A percentile compares a stretch with the other conserved stretches of the same genome.
Evolutionary conservation across 2,329 filamentous ascomycete genomes (phyloP).

Genomic region (Cladosporium velox): DNA sequence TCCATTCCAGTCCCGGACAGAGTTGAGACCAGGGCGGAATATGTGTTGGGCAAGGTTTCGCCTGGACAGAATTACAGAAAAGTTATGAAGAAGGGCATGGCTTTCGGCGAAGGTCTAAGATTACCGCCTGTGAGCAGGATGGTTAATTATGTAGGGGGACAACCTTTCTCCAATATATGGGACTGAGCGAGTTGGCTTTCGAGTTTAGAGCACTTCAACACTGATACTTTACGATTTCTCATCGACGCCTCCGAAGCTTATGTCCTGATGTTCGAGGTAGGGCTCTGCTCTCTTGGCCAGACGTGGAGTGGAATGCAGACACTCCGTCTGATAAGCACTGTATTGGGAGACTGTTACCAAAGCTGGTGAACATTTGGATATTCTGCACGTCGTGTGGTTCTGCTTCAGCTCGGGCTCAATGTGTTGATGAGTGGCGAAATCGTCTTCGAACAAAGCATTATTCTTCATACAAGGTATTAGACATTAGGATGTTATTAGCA

Average conservation of each 20-base stretch:
- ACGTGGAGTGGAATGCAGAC: no score
- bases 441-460: background rate
- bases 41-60: constrained; percentile 57
- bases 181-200: background rate
- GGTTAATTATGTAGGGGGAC: constrained; percentile 53
- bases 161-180: constrained; percentile 52
- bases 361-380: no score
- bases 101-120: constrained; percentile 49
- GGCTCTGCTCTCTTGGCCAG: no score
- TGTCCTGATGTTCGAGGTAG: no score
- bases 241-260: background rate
- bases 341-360: no score
- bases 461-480: background rate
- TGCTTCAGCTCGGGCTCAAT: no score
- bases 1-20: constrained; percentile 57
- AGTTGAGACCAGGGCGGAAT: constrained; percentile 55
- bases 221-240: background rate
- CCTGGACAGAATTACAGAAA: constrained; percentile 58
- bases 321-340: no score
- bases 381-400: no score
- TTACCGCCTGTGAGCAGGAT: constrained; percentile 53
- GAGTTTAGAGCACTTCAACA: background rate
- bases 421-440: background rate
- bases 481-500: background rate
- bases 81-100: constrained; percentile 55